phyloP scores from a whole-genome alignment of 441 rosid genomes.

The Erodium texanum region DNA sequence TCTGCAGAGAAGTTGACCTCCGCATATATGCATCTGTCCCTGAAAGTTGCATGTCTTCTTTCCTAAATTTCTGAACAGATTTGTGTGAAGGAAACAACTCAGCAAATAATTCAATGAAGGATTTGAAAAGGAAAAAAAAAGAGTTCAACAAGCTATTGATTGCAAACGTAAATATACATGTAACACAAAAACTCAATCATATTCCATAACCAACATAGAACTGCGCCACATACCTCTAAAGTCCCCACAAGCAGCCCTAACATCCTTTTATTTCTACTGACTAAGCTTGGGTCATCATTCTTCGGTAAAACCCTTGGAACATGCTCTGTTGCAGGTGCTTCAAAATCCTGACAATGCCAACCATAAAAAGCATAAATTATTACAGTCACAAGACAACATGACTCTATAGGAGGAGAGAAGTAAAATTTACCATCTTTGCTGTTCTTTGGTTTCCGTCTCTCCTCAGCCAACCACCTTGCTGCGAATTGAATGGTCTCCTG shows the following conservation, averaged over 20 bases:
- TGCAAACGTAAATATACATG: too few species aligned
- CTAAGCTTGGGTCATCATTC: conserved; percentile 84
- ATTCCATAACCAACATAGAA: background rate
- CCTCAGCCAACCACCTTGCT: conserved; percentile 42
- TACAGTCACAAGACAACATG: background rate
- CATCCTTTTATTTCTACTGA: conserved; percentile 88
- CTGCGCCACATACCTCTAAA: conserved; percentile 57
- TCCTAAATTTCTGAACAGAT: conserved; percentile 70
- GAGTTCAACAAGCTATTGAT: too few species aligned
- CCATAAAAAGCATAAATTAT: conserved; percentile 5
- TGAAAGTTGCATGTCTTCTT: conserved; percentile 78
- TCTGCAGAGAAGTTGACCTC: conserved; percentile 66
- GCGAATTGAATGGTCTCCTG: conserved; percentile 29
- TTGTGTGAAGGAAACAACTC: background rate
- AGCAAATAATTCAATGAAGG: background rate
- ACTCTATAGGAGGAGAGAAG: background rate
- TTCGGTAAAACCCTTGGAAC: conserved; percentile 76
- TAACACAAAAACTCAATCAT: background rate
- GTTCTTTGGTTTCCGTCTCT: conserved; percentile 50
- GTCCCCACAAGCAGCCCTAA: conserved; percentile 90
- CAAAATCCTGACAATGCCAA: conserved; percentile 36
- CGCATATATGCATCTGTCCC: conserved; percentile 77
- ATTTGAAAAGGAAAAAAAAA: conserved; percentile 1
- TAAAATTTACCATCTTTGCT: conserved; percentile 34
- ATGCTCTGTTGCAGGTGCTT: conserved; percentile 42